Conservation (phyloP, 371 early-diverging fungal genomes). For the Mortierella polycephala region DNA sequence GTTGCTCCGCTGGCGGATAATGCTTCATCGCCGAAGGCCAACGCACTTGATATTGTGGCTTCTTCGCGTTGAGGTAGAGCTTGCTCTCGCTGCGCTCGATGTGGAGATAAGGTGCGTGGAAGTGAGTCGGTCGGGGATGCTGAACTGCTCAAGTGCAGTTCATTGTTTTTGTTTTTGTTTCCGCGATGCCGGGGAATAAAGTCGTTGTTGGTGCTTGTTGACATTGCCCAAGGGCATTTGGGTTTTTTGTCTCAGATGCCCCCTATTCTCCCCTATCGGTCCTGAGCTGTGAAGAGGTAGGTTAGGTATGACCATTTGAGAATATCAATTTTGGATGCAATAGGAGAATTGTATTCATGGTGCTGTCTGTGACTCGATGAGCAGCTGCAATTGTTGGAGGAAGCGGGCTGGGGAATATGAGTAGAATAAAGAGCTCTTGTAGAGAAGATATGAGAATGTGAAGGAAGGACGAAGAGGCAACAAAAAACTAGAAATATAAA, state of each 20-base stretch:
- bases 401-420: background rate
- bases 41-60: conserved; percentile 10
- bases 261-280: conserved; percentile 1
- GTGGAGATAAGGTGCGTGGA: conserved; percentile 36
- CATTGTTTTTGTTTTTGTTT: conserved; percentile 10
- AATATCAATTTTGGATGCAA: conserved; percentile 29
- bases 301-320: conserved; percentile 29
- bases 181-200: conserved; percentile 25
- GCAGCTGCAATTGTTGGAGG: background rate
- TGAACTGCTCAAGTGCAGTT: conserved; percentile 14
- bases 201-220: conserved; percentile 34
- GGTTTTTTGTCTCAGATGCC: background rate
- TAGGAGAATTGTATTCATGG: conserved; percentile 9
- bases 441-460: conserved; percentile 8
- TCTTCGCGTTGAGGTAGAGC: conserved; percentile 5
- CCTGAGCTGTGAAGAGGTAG: conserved; percentile 24
- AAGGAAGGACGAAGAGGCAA: conserved; percentile 18
- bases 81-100: conserved; percentile 13
- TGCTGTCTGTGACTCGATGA: background rate
- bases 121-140: conserved; percentile 33
- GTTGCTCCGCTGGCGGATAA: conserved; percentile 12
- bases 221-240: conserved; percentile 1
- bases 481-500: background rate
- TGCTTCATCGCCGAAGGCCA: conserved; percentile 24
- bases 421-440: background rate